Base-by-base conservation (phyloP, 345 rosid genomes). In the Raphanus sativus region DNA sequence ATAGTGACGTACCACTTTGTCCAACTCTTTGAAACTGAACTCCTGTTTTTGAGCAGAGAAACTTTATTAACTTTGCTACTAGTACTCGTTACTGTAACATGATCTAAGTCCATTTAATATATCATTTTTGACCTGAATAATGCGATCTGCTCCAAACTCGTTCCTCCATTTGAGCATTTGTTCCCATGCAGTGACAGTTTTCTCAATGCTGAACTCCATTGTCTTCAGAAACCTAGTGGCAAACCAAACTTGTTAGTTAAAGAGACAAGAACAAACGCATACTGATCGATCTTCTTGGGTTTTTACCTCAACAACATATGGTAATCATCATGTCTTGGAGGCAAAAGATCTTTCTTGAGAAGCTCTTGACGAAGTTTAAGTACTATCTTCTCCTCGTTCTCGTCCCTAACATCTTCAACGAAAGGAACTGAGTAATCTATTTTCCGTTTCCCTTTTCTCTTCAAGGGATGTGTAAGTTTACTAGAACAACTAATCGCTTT, bases 151-250 rank as follows among this genome's bases (percentile, higher is more conserved):
- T 50, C 89, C 92, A 42, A 87, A 87, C 16, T 92, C 97, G 78
- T 81, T 84, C 84, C 98, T 89, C 98, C 98, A 94, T 38, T 77
- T 69, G 64, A 94, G 97, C 98, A 94, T 94, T 73, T 89, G 97
- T 71, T 85, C 93, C 98, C 98, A 92, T 84, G 88, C 89, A 15
- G 78, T 86, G 81, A 88, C 82, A 29, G 97, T 87, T 80, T 85
- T 89, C 11, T 92, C 95, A 56, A 85, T 71, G 80, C 87, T 84
- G 78, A 94, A 90, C 4, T 87, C 96, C 75, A 90, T 87, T 48
- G 95, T 97, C 83, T 89, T 94, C 79, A 90, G 80, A 85, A 90
- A 94, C 78, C 97, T 92, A 75, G 15, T 6, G 15, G 77, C 2
- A 11, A 74, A 52, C 9, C 12, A 38, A 16, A 33, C 65, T 50